A percentile compares a stretch with the other conserved stretches of the same genome.
Evolutionary conservation across 768 basidiomycete species (phyloP).

Genomic region (Sarcomyxa edulis): DNA sequence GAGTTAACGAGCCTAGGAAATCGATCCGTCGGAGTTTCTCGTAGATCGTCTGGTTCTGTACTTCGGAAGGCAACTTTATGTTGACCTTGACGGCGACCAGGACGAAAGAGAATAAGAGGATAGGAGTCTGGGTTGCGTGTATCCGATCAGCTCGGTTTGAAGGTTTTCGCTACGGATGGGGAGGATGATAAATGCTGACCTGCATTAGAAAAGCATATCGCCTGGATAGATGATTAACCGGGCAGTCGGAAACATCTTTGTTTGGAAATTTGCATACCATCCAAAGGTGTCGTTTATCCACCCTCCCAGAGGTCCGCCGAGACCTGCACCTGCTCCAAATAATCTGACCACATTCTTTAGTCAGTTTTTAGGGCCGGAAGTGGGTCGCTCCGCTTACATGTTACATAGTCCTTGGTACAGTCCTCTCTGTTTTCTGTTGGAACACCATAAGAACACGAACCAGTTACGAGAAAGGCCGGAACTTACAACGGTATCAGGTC

Average conservation of each 20-base stretch:
- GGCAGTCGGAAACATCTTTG: too few species aligned
- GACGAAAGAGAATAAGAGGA: constrained; percentile 65
- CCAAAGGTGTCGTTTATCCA: constrained; percentile 84
- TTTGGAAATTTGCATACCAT: constrained; percentile 55
- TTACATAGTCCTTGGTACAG: constrained; percentile 91
- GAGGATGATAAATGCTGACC: constrained; percentile 53
- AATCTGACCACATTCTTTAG: constrained; percentile 48
- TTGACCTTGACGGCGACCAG: constrained; percentile 76
- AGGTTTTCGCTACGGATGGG: constrained; percentile 12
- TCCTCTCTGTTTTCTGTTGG: constrained; percentile 71
- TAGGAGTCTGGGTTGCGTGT: constrained; percentile 51
- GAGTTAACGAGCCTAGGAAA: constrained; percentile 75
- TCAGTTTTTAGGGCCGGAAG: too few species aligned
- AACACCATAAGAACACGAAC: constrained; percentile 5
- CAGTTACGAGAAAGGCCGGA: constrained; percentile 4
- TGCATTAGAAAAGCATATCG: constrained; percentile 82
- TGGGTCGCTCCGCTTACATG: constrained; percentile 46
- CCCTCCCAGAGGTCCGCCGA: constrained; percentile 78
- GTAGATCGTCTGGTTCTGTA: constrained; percentile 50
- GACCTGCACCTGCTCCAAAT: constrained; percentile 77
- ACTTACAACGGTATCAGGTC: constrained; percentile 87
- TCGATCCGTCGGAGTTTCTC: constrained; percentile 80
- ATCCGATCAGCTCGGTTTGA: constrained; percentile 9
- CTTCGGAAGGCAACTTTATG: constrained; percentile 64
- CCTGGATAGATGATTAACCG: constrained; percentile 39